Conservation (phyloP, 441 rosid species). For the Geranium incanum region DNA sequence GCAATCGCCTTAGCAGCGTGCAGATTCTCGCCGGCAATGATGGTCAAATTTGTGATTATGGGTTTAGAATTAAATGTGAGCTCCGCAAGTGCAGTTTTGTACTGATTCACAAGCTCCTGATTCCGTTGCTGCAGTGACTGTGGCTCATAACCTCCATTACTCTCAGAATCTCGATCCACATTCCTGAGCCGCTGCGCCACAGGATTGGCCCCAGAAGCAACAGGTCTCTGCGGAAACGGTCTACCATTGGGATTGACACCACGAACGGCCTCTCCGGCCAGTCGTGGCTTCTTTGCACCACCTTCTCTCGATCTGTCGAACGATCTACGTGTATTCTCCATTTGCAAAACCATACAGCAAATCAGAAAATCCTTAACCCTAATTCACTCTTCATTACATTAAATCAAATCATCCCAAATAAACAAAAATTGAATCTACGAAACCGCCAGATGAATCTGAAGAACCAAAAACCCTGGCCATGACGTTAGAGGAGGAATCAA, state of each 20-base stretch:
- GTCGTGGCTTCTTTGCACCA: conserved; percentile 56
- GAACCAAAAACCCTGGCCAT: background rate
- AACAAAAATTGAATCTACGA: background rate
- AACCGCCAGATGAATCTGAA: background rate
- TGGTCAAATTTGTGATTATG: conserved; percentile 85
- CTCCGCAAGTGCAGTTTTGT: conserved; percentile 80
- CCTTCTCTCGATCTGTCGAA: conserved; percentile 83
- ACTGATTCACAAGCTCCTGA: conserved; percentile 86
- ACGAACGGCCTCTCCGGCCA: conserved; percentile 31
- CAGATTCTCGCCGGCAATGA: conserved; percentile 88
- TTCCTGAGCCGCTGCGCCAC: conserved; percentile 34
- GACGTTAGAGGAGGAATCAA: background rate
- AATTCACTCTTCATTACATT: conserved; percentile 11
- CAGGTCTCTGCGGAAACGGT: conserved; percentile 28
- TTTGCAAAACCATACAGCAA: conserved; percentile 28
- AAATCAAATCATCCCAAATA: background rate
- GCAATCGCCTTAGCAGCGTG: conserved; percentile 78
- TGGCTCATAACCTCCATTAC: conserved; percentile 56
- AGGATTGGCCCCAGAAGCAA: conserved; percentile 32
- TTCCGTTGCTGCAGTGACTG: conserved; percentile 54
- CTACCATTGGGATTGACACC: conserved; percentile 33
- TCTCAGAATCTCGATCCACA: conserved; percentile 37
- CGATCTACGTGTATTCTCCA: conserved; percentile 76
- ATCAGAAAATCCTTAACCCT: conserved; percentile 27
- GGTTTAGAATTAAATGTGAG: conserved; percentile 97